phyloP scores from a whole-genome alignment of 352 stramenopile species.

The Pythium rishiriense region DNA sequence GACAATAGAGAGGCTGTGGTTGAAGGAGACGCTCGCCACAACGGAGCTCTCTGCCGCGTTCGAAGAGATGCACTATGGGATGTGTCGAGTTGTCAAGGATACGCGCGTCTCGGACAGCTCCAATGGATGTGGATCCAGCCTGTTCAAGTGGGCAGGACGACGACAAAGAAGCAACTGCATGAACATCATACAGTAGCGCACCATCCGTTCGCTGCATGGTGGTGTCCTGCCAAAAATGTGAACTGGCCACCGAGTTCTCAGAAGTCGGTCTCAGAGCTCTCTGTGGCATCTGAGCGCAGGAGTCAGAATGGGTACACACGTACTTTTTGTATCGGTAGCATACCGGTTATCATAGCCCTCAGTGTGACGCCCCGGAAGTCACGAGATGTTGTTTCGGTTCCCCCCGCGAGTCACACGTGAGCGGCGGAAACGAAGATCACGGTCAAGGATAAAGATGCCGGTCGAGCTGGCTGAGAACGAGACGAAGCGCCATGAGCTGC shows the following conservation, averaged over 20 bases:
- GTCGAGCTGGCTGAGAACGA: conserved; percentile 34
- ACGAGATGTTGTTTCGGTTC: neutral
- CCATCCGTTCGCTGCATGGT: too few relatives aligned
- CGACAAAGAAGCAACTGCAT: too few relatives aligned
- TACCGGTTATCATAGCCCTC: neutral
- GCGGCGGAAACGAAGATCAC: neutral
- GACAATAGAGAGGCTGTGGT: neutral
- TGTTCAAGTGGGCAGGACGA: too few relatives aligned
- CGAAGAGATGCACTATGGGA: too few relatives aligned
- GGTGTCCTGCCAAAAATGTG: too few relatives aligned
- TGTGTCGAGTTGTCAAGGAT: too few relatives aligned
- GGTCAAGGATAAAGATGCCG: conserved; percentile 18
- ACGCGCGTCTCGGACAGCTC: too few relatives aligned
- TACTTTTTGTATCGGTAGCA: neutral
- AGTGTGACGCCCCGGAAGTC: conserved; percentile 15
- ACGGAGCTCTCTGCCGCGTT: neutral
- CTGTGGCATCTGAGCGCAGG: too few relatives aligned
- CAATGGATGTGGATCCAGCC: too few relatives aligned
- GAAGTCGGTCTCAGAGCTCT: neutral
- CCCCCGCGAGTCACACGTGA: neutral
- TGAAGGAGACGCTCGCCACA: too few relatives aligned
- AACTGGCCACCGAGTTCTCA: neutral
- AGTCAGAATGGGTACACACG: neutral
- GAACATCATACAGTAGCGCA: too few relatives aligned
- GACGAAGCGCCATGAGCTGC: conserved; percentile 68